Base-by-base conservation (phyloP, 1,139 yeast species). In the Meyerozyma carpophila region DNA sequence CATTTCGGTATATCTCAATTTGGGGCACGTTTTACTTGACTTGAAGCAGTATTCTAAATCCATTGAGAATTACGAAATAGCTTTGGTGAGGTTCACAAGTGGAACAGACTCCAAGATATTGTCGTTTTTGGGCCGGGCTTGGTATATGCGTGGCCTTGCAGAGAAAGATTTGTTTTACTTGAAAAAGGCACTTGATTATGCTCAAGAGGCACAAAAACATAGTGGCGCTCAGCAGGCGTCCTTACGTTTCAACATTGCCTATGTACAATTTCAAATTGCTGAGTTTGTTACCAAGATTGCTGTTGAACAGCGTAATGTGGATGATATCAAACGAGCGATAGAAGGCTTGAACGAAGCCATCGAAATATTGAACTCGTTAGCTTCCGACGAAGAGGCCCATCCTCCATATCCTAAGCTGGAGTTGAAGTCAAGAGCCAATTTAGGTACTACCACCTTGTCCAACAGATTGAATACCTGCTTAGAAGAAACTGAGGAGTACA, bases 11-110 rank as follows among this genome's bases (percentile, higher is more conserved):
- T 88, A 83, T 59, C 70, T 93, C 54, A 93, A 93, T 59, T 69
- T 89, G 58, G 98, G 96, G 1, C 96, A 93, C 63, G 93, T 94
- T 47, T 73, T 87, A 42, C 69, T 85, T 40, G 98, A 91, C 46
- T 75, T 87, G 58, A 84, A 84, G 51, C 95, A 91, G 58, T 90
- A 73, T 58, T 74, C 84, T 14, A 88, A 90, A 55, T 94, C 97
- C 0, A 84, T 91, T 58, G 98, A 94, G 62, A 80, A 81, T 53
- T 93, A 91, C 62, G 95, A 87, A 50, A 75, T 85, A 53, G 95
- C 96, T 0, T 68, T 87, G 49, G 73, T 75, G 32, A 75, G 85
- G 57, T 84, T 78, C 61, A 77, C 84, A 20, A 76, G 77, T 55
- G 82, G 83, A 20, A 70, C 75, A 14, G 89, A 83, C 55, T 63